These are phyloP conservation scores for Penicillium verrucosum DNA, from an alignment of 2,329 filamentous ascomycete species.

Conservation along the genomic window DNA sequence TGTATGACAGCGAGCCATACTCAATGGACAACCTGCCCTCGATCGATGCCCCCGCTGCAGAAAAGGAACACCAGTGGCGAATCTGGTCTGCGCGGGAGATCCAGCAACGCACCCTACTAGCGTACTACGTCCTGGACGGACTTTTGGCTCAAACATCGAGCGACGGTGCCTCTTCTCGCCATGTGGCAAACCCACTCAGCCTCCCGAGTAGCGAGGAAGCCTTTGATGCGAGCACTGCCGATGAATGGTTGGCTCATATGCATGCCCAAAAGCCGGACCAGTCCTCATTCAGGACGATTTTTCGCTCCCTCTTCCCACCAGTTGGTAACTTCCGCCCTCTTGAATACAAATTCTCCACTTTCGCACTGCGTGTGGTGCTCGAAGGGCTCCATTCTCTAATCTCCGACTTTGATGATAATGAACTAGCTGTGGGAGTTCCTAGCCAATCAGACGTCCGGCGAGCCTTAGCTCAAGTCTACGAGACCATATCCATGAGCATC, in stretches of 20 bases:
- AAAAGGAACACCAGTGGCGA: conserved; percentile 44
- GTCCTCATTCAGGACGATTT: conserved; percentile 42
- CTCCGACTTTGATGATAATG: conserved; percentile 40
- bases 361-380: conserved; percentile 43
- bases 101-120: conserved; percentile 45
- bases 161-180: conserved; percentile 42
- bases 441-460: conserved; percentile 38
- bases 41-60: conserved; percentile 27
- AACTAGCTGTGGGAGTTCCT: conserved; percentile 41
- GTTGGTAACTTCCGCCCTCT: conserved; percentile 28
- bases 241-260: conserved; percentile 43
- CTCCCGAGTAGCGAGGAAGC: conserved; percentile 41
- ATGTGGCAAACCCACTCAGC: conserved; percentile 42
- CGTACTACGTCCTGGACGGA: conserved; percentile 47
- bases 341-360: conserved; percentile 39
- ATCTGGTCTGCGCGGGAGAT: conserved; percentile 45
- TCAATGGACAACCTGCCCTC: conserved; percentile 35
- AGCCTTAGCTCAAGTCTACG: conserved; percentile 42
- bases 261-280: conserved; percentile 29
- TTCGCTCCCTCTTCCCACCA: conserved; percentile 41
- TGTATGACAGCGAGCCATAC: conserved; percentile 40
- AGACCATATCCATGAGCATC: conserved; percentile 38
- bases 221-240: conserved; percentile 41
- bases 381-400: conserved; percentile 46
- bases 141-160: conserved; percentile 46